Evolutionary conservation across 192 early-diverging fungal species (phyloP).

Genomic region (Coemansia sp.): DNA sequence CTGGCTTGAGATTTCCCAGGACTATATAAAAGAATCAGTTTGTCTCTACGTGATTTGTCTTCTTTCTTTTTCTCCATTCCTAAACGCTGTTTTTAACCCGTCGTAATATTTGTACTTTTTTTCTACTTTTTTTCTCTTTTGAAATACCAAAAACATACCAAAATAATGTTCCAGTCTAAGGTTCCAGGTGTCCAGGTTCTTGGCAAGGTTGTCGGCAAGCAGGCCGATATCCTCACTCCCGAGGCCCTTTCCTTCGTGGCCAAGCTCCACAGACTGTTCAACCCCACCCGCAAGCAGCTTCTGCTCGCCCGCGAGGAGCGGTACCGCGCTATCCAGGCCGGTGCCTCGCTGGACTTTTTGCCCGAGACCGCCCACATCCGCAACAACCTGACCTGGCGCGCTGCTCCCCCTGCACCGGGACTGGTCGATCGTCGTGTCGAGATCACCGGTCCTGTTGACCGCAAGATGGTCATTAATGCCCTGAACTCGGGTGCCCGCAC

Average conservation of each 20-base stretch:
- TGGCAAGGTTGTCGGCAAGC: constrained; percentile 62
- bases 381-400: constrained; percentile 86
- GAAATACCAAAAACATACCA: neutral
- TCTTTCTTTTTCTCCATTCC: neutral
- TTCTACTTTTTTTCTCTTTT: neutral
- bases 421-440: constrained; percentile 91
- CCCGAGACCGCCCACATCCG: constrained; percentile 91
- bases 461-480: constrained; percentile 99
- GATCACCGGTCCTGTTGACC: constrained; percentile 96
- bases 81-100: neutral
- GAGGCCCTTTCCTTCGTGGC: constrained; percentile 85
- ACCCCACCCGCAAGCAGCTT: constrained; percentile 82
- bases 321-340: constrained; percentile 78
- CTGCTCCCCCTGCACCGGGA: constrained; percentile 85
- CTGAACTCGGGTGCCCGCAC: constrained; percentile 92
- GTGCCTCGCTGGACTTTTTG: constrained; percentile 84
- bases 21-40: neutral
- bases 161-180: constrained; percentile 47
- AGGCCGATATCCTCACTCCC: constrained; percentile 78
- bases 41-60: neutral
- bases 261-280: constrained; percentile 88
- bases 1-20: neutral
- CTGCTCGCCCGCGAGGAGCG: constrained; percentile 77
- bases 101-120: constrained; percentile 6
- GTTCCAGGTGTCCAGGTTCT: constrained; percentile 75